These are phyloP conservation scores for Scolecobasidium constrictum DNA, from an alignment of 2,329 filamentous ascomycete species.

Conservation along the genomic window DNA sequence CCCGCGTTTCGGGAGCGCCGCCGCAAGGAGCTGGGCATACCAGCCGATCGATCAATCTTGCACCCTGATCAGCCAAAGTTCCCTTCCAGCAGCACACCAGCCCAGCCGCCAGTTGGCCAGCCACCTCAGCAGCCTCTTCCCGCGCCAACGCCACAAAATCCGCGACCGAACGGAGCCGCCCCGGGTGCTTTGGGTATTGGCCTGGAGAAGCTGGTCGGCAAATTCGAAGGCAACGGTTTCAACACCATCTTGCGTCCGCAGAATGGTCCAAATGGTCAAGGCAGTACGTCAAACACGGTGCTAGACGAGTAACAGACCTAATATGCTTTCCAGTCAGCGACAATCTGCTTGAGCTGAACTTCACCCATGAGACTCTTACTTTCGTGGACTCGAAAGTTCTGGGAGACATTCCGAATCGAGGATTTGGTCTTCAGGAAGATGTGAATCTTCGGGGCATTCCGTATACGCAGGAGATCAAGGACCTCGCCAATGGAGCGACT, in stretches of 20 bases:
- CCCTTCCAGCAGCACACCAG: no score
- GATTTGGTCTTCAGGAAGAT: constrained; percentile 18
- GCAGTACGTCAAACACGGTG: background rate
- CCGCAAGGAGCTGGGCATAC: no score
- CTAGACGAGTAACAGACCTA: background rate
- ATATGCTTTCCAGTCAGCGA: constrained; percentile 12
- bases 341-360: constrained; percentile 28
- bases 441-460: background rate
- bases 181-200: constrained; percentile 9
- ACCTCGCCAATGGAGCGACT: background rate
- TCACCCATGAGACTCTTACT: constrained; percentile 24
- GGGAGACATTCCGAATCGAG: constrained; percentile 29
- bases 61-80: no score
- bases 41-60: no score
- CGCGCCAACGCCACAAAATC: no score
- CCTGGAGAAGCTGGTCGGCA: constrained; percentile 18
- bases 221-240: constrained; percentile 24
- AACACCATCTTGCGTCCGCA: constrained; percentile 30
- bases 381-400: constrained; percentile 20
- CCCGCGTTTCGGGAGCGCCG: no score
- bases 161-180: no score
- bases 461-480: constrained; percentile 1
- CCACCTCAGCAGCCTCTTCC: no score
- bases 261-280: constrained; percentile 12
- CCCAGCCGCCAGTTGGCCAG: no score